A percentile compares a stretch with the other conserved stretches of the same genome.
These are phyloP conservation scores for Eimeria brunetti DNA, from an alignment of 169 alveolate species.

Conservation along the genomic window DNA sequence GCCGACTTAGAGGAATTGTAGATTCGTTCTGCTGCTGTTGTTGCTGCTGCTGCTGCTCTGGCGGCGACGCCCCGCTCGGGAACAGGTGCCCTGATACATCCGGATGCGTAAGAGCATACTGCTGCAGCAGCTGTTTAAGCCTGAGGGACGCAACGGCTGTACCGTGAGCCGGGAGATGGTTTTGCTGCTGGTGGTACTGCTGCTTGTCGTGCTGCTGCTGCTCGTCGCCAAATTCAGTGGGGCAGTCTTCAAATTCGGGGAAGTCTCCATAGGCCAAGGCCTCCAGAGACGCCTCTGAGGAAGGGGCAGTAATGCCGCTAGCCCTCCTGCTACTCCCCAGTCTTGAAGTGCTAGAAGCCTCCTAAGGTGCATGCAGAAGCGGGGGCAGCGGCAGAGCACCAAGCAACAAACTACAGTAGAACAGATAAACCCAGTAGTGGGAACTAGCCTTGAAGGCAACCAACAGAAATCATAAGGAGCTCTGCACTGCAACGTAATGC, in stretches of 20 bases:
- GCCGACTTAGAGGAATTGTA: constrained; percentile 34
- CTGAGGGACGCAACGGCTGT: constrained; percentile 37
- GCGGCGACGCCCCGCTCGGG: not conserved
- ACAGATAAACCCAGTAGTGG: not conserved
- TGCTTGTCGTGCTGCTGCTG: constrained; percentile 2
- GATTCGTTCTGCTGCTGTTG: constrained; percentile 4
- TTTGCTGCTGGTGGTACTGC: constrained; percentile 5
- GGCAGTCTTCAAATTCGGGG: constrained; percentile 9
- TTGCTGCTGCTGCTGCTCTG: constrained; percentile 8
- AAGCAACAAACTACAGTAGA: not conserved
- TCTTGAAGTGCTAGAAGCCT: constrained; percentile 37
- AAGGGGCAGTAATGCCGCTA: constrained; percentile 32
- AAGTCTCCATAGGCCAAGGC: constrained; percentile 29
- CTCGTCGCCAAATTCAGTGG: constrained; percentile 20
- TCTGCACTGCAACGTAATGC: not conserved
- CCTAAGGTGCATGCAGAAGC: not conserved
- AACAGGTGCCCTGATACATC: not conserved
- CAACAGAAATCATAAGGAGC: too few relatives aligned
- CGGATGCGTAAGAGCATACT: constrained; percentile 17
- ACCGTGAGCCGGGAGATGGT: constrained; percentile 9
- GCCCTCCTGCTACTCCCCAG: constrained; percentile 51
- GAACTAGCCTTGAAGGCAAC: not conserved
- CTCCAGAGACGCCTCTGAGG: constrained; percentile 45
- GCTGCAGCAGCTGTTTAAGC: constrained; percentile 54
- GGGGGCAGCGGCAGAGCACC: not conserved